Base-by-base conservation (phyloP, 2,329 filamentous ascomycete species). In the Beauveria sp. region DNA sequence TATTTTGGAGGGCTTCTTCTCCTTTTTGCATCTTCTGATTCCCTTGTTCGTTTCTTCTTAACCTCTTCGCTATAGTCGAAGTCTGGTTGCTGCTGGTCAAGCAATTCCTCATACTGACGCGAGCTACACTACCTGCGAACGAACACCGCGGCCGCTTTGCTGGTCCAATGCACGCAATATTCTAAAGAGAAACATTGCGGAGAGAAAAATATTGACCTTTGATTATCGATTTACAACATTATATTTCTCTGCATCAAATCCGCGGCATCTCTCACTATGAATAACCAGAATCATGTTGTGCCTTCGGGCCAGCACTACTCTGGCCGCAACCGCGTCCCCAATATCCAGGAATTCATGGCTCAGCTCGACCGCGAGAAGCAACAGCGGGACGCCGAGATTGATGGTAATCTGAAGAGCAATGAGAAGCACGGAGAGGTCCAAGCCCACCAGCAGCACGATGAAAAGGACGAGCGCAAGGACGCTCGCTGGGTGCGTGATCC, bases 401-500 rank as follows among this genome's bases (percentile, higher is more conserved):
- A 96, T 51, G 76, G 83, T 53, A 74, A 82, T 20, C 69, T 75
- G 5, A 76, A 76, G 63, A 59, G 68, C 14, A 76, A 77, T 63
- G 70, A 72, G 41, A 62, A 70, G 52, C 63, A 67, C 26, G 71
- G 66, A 62, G 74, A 78, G 41, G 73, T 75, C 18, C 69, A 73
- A 44, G 75, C 78, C 14, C 80, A 85, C 63, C 71, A 75, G 34
- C 71, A 75, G 55, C 63, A 64, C 16, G 69, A 76, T 0, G 65
- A 70, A 9, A 67, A 70, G 44, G 69, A 65, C 46, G 75, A 74
- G 55, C 76, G 66, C 50, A 75, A 76, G 54, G 72, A 77, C 61
- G 86, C 92, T 41, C 91, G 90, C 20, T 77, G 73, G 8, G 92
- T 96, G 50, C 91, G 89, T 1, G 93, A 97, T 71, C 93, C 93